Conservation (phyloP, 768 basidiomycete genomes). For the Lanmaoa pseudosensibilis region DNA sequence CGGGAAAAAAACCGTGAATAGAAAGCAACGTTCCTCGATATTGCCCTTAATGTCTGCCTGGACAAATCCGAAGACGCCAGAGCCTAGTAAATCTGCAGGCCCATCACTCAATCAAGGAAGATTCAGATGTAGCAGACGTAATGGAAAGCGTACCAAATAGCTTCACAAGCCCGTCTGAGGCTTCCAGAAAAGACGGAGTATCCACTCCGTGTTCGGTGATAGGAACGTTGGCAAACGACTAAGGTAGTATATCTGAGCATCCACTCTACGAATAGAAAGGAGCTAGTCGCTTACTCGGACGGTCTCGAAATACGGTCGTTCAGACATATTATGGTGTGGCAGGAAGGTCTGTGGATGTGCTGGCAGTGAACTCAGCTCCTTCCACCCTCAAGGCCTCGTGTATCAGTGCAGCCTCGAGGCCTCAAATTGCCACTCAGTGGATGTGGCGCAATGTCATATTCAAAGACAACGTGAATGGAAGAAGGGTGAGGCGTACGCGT, state of each 20-base stretch:
- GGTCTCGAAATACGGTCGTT: slow-evolving; percentile 63
- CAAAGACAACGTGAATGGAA: slow-evolving; percentile 23
- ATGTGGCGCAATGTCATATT: slow-evolving; percentile 27
- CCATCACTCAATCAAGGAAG: slow-evolving; percentile 13
- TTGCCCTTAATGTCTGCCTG: slow-evolving; percentile 70
- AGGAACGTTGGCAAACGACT: slow-evolving; percentile 89
- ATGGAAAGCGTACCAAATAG: slow-evolving; percentile 59
- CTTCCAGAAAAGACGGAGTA: slow-evolving; percentile 78
- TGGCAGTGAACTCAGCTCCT: slow-evolving; percentile 9
- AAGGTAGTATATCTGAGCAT: slow-evolving; percentile 5
- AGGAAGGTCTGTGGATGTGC: slow-evolving; percentile 3
- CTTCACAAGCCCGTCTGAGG: slow-evolving; percentile 79
- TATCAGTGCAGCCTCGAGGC: slow-evolving; percentile 32
- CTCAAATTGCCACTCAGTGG: slow-evolving; percentile 8
- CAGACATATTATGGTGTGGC: slow-evolving; percentile 24
- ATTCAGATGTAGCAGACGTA: slow-evolving; percentile 18
- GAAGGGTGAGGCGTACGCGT: not conserved
- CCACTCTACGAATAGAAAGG: not conserved
- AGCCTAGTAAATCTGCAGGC: slow-evolving; percentile 60
- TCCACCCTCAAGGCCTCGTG: slow-evolving; percentile 20
- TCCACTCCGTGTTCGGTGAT: slow-evolving; percentile 77
- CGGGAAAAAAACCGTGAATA: slow-evolving; percentile 10
- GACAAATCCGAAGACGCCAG: slow-evolving; percentile 70
- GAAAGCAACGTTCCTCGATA: slow-evolving; percentile 49
- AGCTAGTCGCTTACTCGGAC: slow-evolving; percentile 49